phyloP scores from a whole-genome alignment of 495 filamentous ascomycete species.

The Podospora bellae-mahoneyi region DNA sequence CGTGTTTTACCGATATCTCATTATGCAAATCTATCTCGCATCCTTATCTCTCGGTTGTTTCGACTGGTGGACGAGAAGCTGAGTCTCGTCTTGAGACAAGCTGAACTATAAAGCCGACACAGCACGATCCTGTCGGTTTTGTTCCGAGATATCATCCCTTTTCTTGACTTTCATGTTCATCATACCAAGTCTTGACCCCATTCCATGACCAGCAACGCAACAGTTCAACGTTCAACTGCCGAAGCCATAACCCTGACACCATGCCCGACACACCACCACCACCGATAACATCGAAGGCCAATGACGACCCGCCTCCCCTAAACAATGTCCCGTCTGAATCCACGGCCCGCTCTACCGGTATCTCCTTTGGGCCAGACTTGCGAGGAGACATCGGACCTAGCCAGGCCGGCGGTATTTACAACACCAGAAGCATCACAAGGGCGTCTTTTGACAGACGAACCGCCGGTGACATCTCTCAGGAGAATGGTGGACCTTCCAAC shows the following conservation, averaged over 20 bases:
- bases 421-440: conserved; percentile 36
- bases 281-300: not conserved
- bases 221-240: not conserved
- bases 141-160: not conserved
- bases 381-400: not conserved
- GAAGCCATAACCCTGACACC: not conserved
- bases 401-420: conserved; percentile 38
- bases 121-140: not conserved
- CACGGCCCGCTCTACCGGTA: conserved; percentile 12
- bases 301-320: not conserved
- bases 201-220: not conserved
- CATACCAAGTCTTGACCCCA: not conserved
- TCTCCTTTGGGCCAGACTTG: conserved; percentile 1
- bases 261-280: not conserved
- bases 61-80: not conserved
- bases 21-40: conserved; percentile 12
- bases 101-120: not conserved
- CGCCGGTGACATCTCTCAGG: conserved; percentile 25
- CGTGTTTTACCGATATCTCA: not conserved
- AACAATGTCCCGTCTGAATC: not conserved
- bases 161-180: not conserved
- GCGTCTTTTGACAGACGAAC: conserved; percentile 28
- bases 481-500: conserved; percentile 19
- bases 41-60: not conserved
- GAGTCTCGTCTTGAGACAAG: not conserved